Percentiles rank a stretch among this genome's conserved stretches.
Evolutionary conservation across 768 basidiomycete genomes (phyloP).

Genomic region (Omphalotus guepiniiformis): DNA sequence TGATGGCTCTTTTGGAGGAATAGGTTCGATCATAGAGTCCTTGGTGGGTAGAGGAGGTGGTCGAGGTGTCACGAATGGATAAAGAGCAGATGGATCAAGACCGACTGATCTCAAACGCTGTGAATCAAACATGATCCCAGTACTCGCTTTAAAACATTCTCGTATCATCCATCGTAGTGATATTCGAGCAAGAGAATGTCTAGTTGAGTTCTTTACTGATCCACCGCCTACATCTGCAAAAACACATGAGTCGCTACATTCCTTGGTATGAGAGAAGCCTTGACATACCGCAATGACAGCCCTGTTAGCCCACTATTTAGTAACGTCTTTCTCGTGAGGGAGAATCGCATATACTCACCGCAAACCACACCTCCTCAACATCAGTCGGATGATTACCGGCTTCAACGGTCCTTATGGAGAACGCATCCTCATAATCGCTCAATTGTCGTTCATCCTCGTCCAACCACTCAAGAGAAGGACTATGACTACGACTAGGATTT

Average conservation of each 20-base stretch:
- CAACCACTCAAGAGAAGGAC: too few relatives aligned
- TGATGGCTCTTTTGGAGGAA: too few relatives aligned
- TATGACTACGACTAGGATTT: too few relatives aligned
- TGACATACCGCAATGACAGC: constrained; percentile 61
- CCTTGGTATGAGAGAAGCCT: background rate
- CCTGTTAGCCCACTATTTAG: constrained; percentile 69
- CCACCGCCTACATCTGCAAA: constrained; percentile 70
- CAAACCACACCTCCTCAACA: constrained; percentile 44
- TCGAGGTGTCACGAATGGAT: constrained; percentile 35
- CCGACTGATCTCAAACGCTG: constrained; percentile 42
- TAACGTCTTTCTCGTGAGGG: background rate
- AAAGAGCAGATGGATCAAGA: constrained; percentile 41
- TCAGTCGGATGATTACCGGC: constrained; percentile 41
- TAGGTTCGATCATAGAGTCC: constrained; percentile 18
- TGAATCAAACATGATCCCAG: constrained; percentile 57
- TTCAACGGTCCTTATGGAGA: too few relatives aligned
- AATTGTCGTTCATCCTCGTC: too few relatives aligned
- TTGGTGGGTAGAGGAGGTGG: constrained; percentile 35
- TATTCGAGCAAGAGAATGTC: constrained; percentile 63
- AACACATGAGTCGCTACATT: constrained; percentile 1
- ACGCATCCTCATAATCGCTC: too few relatives aligned
- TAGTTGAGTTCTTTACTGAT: constrained; percentile 51
- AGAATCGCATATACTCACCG: background rate
- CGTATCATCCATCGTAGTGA: constrained; percentile 76
- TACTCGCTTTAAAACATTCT: constrained; percentile 51